Evolutionary conservation across 2,329 filamentous ascomycete genomes (phyloP), one percentile per base, ranked within the genome.

Genomic region (Colletotrichum tropicale): DNA sequence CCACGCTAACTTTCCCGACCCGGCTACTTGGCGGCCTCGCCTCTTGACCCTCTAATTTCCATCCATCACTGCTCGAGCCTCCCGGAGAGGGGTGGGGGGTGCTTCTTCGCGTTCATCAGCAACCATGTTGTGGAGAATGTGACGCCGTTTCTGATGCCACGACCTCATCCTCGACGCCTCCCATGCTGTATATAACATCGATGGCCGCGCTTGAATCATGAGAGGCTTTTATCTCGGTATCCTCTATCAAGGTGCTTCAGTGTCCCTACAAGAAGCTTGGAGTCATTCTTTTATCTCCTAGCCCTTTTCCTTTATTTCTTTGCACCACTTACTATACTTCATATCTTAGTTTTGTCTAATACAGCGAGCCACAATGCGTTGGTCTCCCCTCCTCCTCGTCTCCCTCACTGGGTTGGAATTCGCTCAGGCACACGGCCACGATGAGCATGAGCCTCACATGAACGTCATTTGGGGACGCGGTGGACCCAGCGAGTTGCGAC

Each of bases 381-480:
- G 80, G 73, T 79, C 77, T 13, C 73, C 74, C 28, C 71, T 77
- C 32, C 66, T 83, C 18, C 76, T 83, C 6, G 78, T 79, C 60
- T 77, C 78, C 69, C 80, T 77, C 7, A 58, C 80, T 9, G 79
- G 80, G 70, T 55, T 81, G 67, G 80, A 77, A 15, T 70, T 76
- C 12, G 81, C 78, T 48, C 82, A 83, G 56, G 79, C 78, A 61
- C 76, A 78, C 43, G 77, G 78, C 66, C 77, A 83, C 52, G 78
- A 78, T 58, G 70, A 76, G 55, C 77, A 78, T 58, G 70, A 76
- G 55, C 77, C 79, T 56, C 78, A 62, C 16, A 66, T 72, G 24
- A 75, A 77, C 24, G 24, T 77, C n/a, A 52, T 77, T 2, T n/a
- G 61, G 30, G 64, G 64, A 10, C 74, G 74, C 30, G 56, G 28